Evolutionary conservation across 805 yeast genomes (phyloP), one percentile per base, ranked within the genome.

Genomic region (Saccharomyces cerevisiae): DNA sequence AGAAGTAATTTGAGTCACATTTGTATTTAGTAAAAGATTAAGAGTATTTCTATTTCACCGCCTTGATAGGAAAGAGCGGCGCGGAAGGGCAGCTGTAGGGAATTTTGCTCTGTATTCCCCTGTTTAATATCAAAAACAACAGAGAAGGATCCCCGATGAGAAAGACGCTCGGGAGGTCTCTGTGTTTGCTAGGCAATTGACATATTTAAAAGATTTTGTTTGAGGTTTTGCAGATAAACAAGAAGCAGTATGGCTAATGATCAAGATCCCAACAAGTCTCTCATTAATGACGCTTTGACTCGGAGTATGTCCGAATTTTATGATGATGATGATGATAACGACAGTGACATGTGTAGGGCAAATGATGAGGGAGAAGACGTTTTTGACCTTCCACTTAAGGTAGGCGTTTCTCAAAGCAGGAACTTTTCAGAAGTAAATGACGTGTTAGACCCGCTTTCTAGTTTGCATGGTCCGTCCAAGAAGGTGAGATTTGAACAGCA

Each of bases 381-480:
- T 6, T 62, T 61, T 41, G 70, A 64, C 29, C 54, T 67, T 41
- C 70, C 70, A 4, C 53, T 67, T 28, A 67, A 60, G 50, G 49
- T 62, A 9, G 53, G 59, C 6, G 28, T 59, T 8, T 46, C 59
- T 9, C 62, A 58, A 4, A 53, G 51, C 11, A 56, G 52, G 22
- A 66, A 64, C 48, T 65, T 65, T 31, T 53, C 61, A 24, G 69
- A 62, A 26, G 47, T 64, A n/a, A 54, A 49, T 8, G 56, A 53
- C 24, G 59, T 57, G 28, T 50, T 52, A 21, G 59, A 52, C 31
- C 53, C 55, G 10, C 32, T 51, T 22, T 48, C 53, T 10, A 51
- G 51, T 41, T 17, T 36, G 43, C 43, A 36, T 36, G 43, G 43
- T 9, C 43, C 43, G 22, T 36, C 43, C 48, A 49, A 49, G 47